A percentile compares a stretch with the other conserved stretches of the same genome.
Conservation (phyloP, 225 moss, liverwort and hornwort species). For the Polytrichum formosum region DNA sequence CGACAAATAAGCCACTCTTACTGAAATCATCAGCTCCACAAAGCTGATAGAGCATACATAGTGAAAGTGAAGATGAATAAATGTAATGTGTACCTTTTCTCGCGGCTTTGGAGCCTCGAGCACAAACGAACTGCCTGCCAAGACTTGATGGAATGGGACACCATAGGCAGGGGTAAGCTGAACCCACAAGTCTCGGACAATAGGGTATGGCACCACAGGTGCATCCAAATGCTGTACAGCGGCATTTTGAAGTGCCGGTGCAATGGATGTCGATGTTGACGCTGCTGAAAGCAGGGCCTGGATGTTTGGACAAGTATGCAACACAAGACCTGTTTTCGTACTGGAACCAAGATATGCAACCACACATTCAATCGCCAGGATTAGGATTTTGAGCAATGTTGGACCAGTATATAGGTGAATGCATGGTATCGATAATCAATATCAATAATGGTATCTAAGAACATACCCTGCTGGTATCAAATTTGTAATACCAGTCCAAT, state of each 20-base stretch:
- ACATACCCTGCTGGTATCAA: no score
- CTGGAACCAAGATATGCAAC: constrained; percentile 15
- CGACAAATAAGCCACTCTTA: neutral
- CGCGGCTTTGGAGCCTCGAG: constrained; percentile 81
- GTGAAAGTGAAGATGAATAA: neutral
- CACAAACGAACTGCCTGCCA: constrained; percentile 68
- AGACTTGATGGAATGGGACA: constrained; percentile 58
- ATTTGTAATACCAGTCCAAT: no score
- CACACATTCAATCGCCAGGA: neutral
- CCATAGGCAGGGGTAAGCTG: constrained; percentile 49
- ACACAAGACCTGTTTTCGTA: constrained; percentile 33
- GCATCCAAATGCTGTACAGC: constrained; percentile 36
- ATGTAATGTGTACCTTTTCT: constrained; percentile 54
- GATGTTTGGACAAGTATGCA: constrained; percentile 40
- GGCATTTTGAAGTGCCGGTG: constrained; percentile 28
- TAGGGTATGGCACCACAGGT: constrained; percentile 50
- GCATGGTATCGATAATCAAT: neutral
- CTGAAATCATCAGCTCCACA: no score
- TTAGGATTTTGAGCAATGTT: neutral
- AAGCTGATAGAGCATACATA: no score
- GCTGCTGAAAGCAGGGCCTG: constrained; percentile 36
- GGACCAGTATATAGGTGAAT: neutral
- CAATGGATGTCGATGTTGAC: constrained; percentile 8
- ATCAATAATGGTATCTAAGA: neutral
- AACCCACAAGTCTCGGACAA: constrained; percentile 61